Base-by-base conservation (phyloP, 2,329 filamentous ascomycete species). In the Fusarium napiforme region DNA sequence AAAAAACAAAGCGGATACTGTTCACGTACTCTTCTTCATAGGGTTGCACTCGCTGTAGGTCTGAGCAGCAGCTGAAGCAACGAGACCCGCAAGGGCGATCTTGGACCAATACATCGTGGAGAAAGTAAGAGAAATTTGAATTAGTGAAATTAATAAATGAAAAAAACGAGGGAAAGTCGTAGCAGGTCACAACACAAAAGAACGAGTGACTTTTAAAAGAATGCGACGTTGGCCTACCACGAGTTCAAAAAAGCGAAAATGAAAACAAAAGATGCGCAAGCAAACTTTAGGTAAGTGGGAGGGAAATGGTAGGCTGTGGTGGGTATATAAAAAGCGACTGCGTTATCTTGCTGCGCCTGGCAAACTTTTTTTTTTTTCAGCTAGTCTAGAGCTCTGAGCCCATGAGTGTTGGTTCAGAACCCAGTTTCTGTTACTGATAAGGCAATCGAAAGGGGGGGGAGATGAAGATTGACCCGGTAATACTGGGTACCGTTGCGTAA, bases 31-130 rank as follows among this genome's bases (percentile, higher is more conserved):
- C 39, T 75, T 61, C 32, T 67, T 39, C 53, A 77, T 58, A 5
- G 75, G 75, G 37, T 77, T 75, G 53, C 75, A 77, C 18, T 39
- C 26, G 49, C 67, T 65, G 19, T 74, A 69, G 4, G 71, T 74
- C 26, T 74, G 71, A 46, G 71, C 71, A 30, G 71, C 32, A 10
- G 42, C 62, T 9, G 71, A 74, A 32, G 71, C 67, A 23, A 67
- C 19, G 5, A 73, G 67, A 45, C 62, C 67, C n/a, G 71, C 70
- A 32, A 74, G 40, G 23, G 55, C 63, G 15, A 71, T 40, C 36
- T 28, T 50, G 40, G 57, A 68, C 63, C 40, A 67, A 39, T 64
- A 40, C 71, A 73, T 73, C 15, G 36, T 57, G 39, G 45, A 19
- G 64, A 18, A 26, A 12, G 16, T 18, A 26, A 30, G n/a, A 16